Conservation (phyloP, 2,329 filamentous ascomycete species). For the Akanthomyces uredinophilus region DNA sequence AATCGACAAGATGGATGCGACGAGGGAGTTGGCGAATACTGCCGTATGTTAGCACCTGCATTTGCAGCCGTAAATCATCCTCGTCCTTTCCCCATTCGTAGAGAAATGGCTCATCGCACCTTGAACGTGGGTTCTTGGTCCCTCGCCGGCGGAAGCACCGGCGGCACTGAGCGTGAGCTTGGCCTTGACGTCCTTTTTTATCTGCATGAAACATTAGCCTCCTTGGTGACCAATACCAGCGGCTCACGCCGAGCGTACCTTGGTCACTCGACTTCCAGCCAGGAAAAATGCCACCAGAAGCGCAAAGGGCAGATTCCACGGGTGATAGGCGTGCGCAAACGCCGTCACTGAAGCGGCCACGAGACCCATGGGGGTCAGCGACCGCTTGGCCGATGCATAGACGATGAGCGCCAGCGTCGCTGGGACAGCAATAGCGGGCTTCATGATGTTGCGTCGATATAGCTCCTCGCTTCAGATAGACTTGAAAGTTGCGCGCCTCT, state of each 20-base stretch:
- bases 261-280: conserved; percentile 76
- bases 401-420: conserved; percentile 57
- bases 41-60: background rate
- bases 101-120: conserved; percentile 34
- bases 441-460: conserved; percentile 40
- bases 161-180: conserved; percentile 71
- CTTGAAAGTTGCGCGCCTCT: background rate
- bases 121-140: conserved; percentile 77
- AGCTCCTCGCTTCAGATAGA: background rate
- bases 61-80: background rate
- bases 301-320: conserved; percentile 86
- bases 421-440: conserved; percentile 51
- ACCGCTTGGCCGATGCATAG: conserved; percentile 66
- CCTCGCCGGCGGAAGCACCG: conserved; percentile 72
- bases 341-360: conserved; percentile 68
- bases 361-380: conserved; percentile 73
- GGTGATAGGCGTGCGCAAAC: conserved; percentile 78
- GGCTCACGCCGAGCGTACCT: conserved; percentile 44
- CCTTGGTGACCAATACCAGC: background rate
- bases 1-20: conserved; percentile 62
- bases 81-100: background rate
- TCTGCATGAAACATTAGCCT: conserved; percentile 40
- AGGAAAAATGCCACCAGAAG: conserved; percentile 83
- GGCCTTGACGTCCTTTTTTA: conserved; percentile 84
- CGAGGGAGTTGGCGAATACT: conserved; percentile 81